phyloP scores from a whole-genome alignment of 345 rosid genomes.

The Arabis hirsuta region DNA sequence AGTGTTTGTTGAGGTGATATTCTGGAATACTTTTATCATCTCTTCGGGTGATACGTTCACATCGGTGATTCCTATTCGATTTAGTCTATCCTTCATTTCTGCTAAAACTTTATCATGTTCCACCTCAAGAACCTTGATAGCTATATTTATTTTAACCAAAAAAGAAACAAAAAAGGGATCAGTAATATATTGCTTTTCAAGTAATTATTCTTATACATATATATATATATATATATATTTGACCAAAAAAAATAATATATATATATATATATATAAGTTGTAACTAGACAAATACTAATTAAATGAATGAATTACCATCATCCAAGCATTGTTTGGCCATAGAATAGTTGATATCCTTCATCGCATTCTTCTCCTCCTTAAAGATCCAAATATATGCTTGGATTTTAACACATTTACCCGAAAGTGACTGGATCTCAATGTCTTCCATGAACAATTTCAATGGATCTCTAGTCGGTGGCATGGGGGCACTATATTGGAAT shows the following conservation, averaged over 20 bases:
- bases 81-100: neutral
- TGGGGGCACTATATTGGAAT: neutral
- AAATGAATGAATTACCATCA: neutral
- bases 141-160: neutral
- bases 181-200: too few relatives aligned
- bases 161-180: neutral
- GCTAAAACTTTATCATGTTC: neutral
- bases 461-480: constrained; percentile 2
- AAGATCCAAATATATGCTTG: neutral
- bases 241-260: neutral
- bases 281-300: neutral
- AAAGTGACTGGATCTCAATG: neutral
- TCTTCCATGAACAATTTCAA: constrained; percentile 5
- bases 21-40: neutral
- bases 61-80: neutral
- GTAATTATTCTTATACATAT: too few relatives aligned
- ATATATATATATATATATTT: too few relatives aligned
- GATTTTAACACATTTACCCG: neutral
- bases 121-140: neutral
- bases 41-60: neutral
- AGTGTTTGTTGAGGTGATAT: neutral
- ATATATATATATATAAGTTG: too few relatives aligned
- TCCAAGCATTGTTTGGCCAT: neutral
- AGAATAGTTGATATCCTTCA: neutral
- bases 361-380: constrained; percentile 1